Conservation (phyloP, 2,329 filamentous ascomycete species). For the Dothidotthia symphoricarpi region DNA sequence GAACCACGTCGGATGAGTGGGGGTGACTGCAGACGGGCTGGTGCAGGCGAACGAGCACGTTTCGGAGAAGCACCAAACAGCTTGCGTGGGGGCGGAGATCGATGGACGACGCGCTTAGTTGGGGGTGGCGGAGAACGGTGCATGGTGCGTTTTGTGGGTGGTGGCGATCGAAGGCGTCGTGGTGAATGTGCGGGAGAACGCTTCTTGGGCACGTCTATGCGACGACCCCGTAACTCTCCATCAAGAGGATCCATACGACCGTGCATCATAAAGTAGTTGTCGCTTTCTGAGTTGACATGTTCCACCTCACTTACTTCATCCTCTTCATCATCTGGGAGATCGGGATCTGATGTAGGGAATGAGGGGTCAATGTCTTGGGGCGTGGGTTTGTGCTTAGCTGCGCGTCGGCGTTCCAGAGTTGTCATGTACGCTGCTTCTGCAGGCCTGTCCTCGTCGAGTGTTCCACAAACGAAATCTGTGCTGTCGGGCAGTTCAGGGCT, state of each 20-base stretch:
- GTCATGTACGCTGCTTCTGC: slow-evolving; percentile 92
- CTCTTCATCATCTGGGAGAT: slow-evolving; percentile 73
- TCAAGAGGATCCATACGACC: slow-evolving; percentile 69
- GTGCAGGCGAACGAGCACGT: slow-evolving; percentile 50
- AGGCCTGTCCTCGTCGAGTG: slow-evolving; percentile 89
- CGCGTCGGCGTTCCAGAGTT: slow-evolving; percentile 75
- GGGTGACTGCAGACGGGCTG: slow-evolving; percentile 60
- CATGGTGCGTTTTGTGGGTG: slow-evolving; percentile 40
- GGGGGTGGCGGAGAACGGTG: slow-evolving; percentile 20
- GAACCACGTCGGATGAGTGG: slow-evolving; percentile 58
- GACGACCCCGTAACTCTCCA: slow-evolving; percentile 45
- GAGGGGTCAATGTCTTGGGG: slow-evolving; percentile 93
- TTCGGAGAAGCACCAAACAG: slow-evolving; percentile 71
- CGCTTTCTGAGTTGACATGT: slow-evolving; percentile 54
- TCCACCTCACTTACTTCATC: slow-evolving; percentile 45
- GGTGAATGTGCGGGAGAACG: slow-evolving; percentile 58
- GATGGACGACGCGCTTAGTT: slow-evolving; percentile 13
- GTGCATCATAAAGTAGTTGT: slow-evolving; percentile 67
- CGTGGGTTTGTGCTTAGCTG: slow-evolving; percentile 74
- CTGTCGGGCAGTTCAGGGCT: slow-evolving; percentile 90
- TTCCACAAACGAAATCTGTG: slow-evolving; percentile 98
- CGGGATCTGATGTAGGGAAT: slow-evolving; percentile 91
- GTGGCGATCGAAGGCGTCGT: slow-evolving; percentile 58
- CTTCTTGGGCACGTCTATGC: slow-evolving; percentile 32
- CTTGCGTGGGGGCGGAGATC: slow-evolving; percentile 51